Base-by-base conservation (phyloP, 768 basidiomycete species). In the Rhodotorula graminis region DNA sequence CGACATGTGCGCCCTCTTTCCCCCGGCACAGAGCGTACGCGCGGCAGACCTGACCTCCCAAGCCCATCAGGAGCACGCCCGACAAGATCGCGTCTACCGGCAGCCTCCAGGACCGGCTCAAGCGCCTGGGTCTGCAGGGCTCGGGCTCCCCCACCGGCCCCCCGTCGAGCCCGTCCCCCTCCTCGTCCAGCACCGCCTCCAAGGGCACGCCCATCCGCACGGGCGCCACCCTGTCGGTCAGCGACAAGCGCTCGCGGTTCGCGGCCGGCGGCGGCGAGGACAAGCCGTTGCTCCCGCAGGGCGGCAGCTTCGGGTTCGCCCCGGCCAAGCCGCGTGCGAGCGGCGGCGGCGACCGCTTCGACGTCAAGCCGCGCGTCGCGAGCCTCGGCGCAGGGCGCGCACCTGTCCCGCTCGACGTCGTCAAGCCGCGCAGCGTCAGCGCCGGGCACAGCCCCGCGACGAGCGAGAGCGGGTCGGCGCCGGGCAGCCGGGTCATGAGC, bases 341-440 rank as follows among this genome's bases (percentile, higher is more conserved):
- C 31, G 44, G 25, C 1, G 53, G 25, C 0, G 11, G 31, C 31
- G 50, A n/a, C 33, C 61, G 61, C 11, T 31, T 23, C 29, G 58
- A 23, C 29, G 73, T 68, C 25, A 74, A 62, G 55, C 44, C 25
- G 5, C 40, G 73, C 16, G 69, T 74, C 0, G 69, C 64, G 11
- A 74, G 73, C 21, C 57, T 74, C 19, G 73, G 73, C 56, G 73
- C 66, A 4, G 73, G 73, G 0, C 27, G 73, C 1, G 73, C 73
- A 1, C 21, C 69, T 0, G 69, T 74, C 3, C 73, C 73, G 46
- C 44, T 74, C 7, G 46, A 59, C 47, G 73, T 68, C 37, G 69
- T 74, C n/a, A 70, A 31, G 46, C 44, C 69, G 5, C 29, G 65
- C 31, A 64, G 69, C 61, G 65, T 40, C 12, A 70, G 69, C n/a